Evolutionary conservation across 1,284 basidiomycete species (phyloP), one percentile per base, ranked within the genome.

Genomic region (Cystobasidium pallidum): DNA sequence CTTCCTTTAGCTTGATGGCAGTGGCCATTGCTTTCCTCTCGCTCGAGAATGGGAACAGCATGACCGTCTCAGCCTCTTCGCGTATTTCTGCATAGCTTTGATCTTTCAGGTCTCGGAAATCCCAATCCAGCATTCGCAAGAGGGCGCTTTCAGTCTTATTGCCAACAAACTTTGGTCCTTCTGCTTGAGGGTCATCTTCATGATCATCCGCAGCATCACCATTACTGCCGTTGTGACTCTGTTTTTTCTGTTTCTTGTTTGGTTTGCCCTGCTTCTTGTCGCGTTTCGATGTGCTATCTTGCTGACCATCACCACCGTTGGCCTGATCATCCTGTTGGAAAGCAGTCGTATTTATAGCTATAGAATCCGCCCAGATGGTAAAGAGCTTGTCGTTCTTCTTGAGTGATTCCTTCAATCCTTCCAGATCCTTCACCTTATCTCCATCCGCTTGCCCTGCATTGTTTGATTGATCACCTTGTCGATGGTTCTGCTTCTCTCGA

Each of bases 1-100:
- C 59, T 3, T 45, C 47, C 39, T 39, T 58, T 49, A 78, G 75
- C 70, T 78, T 76, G 65, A 80, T 76, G 11, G 80, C 81, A n/a
- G 81, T 79, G 66, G 78, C 81, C 81, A 82, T 82, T 30, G 80
- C 79, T 75, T 82, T 82, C 61, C 81, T 75, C 66, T 80, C 78
- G n/a, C 80, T 81, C 66, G 79, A 80, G 74, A 82, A 82, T 21
- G 81, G 81, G 62, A 80, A 79, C 75, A 79, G 76, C 65, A 79
- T 80, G 7, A 80, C 77, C 1, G 80, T 75, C 45, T 81, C 75
- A 63, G 78, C 77, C 17, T 74, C 67, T 19, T 78, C 76, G 36
- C 81, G 77, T 28, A 75, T 79, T 71, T 62, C 77, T 73, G 78
- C 77, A 49, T 72, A 82, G 30, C 74, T 73, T 19, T 41, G 28